A percentile compares a stretch with the other conserved stretches of the same genome.
These are phyloP conservation scores for Diaporthe caulivora DNA, from an alignment of 2,329 filamentous ascomycete species.

Conservation along the genomic window DNA sequence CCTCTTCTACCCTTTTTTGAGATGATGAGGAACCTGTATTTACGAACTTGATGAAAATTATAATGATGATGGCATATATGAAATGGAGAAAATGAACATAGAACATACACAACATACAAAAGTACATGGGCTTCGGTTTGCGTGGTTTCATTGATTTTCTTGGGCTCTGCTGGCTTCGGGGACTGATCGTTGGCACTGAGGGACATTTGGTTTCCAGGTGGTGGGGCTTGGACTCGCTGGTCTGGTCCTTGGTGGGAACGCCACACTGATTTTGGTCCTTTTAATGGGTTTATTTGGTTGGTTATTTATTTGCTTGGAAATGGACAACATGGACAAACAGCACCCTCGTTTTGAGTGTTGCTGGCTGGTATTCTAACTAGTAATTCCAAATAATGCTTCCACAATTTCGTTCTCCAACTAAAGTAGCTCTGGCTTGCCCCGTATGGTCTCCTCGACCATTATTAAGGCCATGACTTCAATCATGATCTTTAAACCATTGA, in stretches of 20 bases:
- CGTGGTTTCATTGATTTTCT: not conserved
- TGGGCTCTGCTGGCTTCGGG: constrained; percentile 24
- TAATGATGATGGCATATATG: constrained; percentile 27
- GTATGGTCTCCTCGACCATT: too few species aligned
- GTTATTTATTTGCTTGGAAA: not conserved
- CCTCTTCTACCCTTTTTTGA: not conserved
- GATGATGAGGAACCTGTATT: constrained; percentile 21
- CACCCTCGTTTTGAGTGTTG: not conserved
- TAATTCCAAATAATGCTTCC: constrained; percentile 28
- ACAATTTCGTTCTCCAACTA: not conserved
- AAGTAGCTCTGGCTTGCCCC: too few species aligned
- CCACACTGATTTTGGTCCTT: not conserved
- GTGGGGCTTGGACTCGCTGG: constrained; percentile 28
- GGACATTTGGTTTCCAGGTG: not conserved
- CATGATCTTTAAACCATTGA: not conserved
- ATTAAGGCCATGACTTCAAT: not conserved
- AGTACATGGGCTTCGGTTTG: not conserved
- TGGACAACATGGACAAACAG: not conserved
- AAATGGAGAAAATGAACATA: constrained; percentile 29
- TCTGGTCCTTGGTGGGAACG: constrained; percentile 16
- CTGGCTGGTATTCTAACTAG: not conserved
- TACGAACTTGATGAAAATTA: constrained; percentile 30
- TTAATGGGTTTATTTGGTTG: constrained; percentile 15
- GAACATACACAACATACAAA: constrained; percentile 14
- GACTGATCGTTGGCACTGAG: constrained; percentile 2